Evolutionary conservation across 768 basidiomycete species (phyloP).

Genomic region (Suillus plorans): DNA sequence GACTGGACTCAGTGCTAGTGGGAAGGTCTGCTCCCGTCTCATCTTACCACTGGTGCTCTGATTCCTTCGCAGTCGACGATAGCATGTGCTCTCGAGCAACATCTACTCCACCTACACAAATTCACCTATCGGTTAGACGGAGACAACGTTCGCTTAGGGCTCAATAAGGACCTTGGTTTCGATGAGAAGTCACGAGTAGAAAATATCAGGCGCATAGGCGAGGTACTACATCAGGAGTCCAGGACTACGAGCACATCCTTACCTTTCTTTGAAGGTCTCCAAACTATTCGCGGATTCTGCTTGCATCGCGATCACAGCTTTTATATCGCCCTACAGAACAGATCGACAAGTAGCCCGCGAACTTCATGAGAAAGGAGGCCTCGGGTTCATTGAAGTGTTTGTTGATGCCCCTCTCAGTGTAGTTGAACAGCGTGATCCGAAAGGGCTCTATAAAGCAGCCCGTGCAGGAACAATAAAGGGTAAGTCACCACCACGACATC

Average conservation of each 20-base stretch:
- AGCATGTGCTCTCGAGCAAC: slow-evolving; percentile 95
- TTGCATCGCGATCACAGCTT: slow-evolving; percentile 87
- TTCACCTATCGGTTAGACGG: slow-evolving; percentile 94
- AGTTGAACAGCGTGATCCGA: slow-evolving; percentile 92
- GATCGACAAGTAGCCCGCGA: slow-evolving; percentile 83
- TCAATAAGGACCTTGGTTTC: slow-evolving; percentile 96
- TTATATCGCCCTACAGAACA: slow-evolving; percentile 95
- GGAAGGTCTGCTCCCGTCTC: slow-evolving; percentile 60
- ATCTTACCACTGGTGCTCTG: neutral
- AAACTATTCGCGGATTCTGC: slow-evolving; percentile 90
- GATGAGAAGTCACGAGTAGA: slow-evolving; percentile 89
- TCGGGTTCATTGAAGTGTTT: slow-evolving; percentile 93
- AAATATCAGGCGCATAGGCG: slow-evolving; percentile 96
- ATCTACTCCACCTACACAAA: slow-evolving; percentile 82
- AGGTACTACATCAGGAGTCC: slow-evolving; percentile 50
- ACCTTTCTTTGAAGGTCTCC: slow-evolving; percentile 64
- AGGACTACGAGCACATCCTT: slow-evolving; percentile 9
- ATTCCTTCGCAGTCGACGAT: slow-evolving; percentile 76
- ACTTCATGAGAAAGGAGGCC: slow-evolving; percentile 68
- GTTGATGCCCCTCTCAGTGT: slow-evolving; percentile 88
- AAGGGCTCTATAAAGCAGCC: slow-evolving; percentile 97
- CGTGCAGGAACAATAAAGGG: slow-evolving; percentile 95
- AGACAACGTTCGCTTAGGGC: slow-evolving; percentile 91
- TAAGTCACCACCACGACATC: slow-evolving; percentile 27
- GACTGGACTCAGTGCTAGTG: slow-evolving; percentile 93